Base-by-base conservation (phyloP, 192 early-diverging fungal species). In the Lobosporangium transversale region DNA sequence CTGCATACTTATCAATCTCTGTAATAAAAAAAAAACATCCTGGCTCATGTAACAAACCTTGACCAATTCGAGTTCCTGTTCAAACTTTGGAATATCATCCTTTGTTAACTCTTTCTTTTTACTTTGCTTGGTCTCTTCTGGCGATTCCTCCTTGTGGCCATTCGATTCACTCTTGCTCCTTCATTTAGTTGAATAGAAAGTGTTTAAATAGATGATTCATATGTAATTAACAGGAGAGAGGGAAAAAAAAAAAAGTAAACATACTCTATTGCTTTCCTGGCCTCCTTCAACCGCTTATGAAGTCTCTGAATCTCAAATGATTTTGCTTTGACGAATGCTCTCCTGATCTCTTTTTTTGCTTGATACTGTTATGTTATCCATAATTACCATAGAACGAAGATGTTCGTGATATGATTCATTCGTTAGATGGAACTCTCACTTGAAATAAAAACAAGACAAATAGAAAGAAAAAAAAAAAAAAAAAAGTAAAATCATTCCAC, bases 261-360 rank as follows among this genome's bases (percentile, higher is more conserved):
- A 10, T 75, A 67, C 73, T 76, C 73, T 10, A 76, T 48, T 45
- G 73, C 32, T 35, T 62, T 67, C 45, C 53, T 61, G 14, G 73
- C 64, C n/a, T 67, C 58, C 15, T 58, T 58, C 4, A 67, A 52
- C 30, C 73, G 50, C 37, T 76, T 76, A 3, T 44, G 31, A 49
- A 76, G 64, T 52, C 73, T 59, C 43, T 76, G 73, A 3, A 45
- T 76, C 31, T 76, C 73, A 6, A 37, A 40, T 15, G 58, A 27
- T 37, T 62, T 66, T 37, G 73, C 58, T 50, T 76, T 76, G 12
- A 67, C 73, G 40, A 67, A 67, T 43, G 63, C 59, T 40, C 44
- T 66, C 64, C 26, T 76, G 64, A 76, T 67, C 53, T 76, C 73
- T 37, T 67, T 67, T 40, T 62, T 76, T 20, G 73, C 73, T 33